Conservation (phyloP, 176 grass and related monocot species). For the Oropetium thomaeum region DNA sequence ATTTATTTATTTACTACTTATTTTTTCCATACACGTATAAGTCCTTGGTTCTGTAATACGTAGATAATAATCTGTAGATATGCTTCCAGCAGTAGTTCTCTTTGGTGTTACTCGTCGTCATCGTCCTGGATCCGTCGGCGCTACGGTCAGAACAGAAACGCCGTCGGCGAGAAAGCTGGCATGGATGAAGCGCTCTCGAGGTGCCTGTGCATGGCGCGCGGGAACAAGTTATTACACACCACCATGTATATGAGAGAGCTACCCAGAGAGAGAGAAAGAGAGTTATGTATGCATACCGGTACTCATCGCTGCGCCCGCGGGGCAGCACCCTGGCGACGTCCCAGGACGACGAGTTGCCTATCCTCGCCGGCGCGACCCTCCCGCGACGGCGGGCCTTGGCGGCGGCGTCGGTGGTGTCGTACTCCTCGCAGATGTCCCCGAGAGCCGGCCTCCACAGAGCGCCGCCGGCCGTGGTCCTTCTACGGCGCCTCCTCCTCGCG, state of each 20-base stretch:
- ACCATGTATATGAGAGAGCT: background rate
- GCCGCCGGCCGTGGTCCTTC: conserved; percentile 15
- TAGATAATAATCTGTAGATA: conserved; percentile 36
- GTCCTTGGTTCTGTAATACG: conserved; percentile 44
- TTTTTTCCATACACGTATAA: conserved; percentile 4
- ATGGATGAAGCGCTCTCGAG: conserved; percentile 39
- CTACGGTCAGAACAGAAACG: conserved; percentile 46
- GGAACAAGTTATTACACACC: background rate
- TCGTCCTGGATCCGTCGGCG: background rate
- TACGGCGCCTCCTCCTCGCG: conserved; percentile 21
- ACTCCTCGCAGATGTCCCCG: conserved; percentile 54
- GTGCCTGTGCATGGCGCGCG: conserved; percentile 31
- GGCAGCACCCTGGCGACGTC: conserved; percentile 32
- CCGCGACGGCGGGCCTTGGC: background rate
- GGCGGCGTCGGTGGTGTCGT: background rate
- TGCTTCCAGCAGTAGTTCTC: background rate
- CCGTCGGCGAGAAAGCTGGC: conserved; percentile 44
- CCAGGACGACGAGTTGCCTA: conserved; percentile 6
- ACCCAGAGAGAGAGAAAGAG: background rate
- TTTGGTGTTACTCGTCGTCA: background rate
- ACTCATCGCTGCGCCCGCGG: conserved; percentile 24
- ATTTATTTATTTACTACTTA: too few species aligned
- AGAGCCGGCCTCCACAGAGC: conserved; percentile 43
- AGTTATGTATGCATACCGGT: conserved; percentile 14
- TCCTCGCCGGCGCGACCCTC: conserved; percentile 1